phyloP scores from a whole-genome alignment of 805 yeast species.

The Lipomyces oligophaga region DNA sequence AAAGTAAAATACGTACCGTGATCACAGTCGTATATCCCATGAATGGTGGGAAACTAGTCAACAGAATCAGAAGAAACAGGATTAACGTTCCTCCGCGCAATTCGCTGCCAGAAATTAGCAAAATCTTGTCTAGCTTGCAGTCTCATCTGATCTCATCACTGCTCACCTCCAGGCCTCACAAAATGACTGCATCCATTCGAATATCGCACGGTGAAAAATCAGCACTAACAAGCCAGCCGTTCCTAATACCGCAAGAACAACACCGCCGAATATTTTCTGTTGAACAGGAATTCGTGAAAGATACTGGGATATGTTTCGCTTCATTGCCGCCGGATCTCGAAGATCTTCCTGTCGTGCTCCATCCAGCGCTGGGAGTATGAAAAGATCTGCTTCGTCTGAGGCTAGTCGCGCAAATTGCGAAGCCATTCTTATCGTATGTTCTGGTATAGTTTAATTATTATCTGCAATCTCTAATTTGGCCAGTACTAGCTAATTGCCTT shows the following conservation, averaged over 20 bases:
- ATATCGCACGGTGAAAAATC: constrained; percentile 38
- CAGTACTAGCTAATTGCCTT: no score
- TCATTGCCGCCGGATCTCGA: constrained; percentile 8
- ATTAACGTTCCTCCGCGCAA: constrained; percentile 38
- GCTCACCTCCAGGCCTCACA: constrained; percentile 33
- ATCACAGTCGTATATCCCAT: constrained; percentile 65
- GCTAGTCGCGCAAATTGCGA: constrained; percentile 10
- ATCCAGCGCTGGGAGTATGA: constrained; percentile 14
- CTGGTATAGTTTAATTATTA: no score
- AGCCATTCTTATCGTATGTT: constrained; percentile 2
- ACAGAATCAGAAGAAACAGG: constrained; percentile 51
- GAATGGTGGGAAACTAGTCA: constrained; percentile 86
- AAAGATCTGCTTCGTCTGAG: constrained; percentile 25
- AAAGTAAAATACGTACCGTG: constrained; percentile 18
- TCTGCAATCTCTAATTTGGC: no score
- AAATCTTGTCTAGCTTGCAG: not conserved
- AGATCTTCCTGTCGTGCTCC: constrained; percentile 2
- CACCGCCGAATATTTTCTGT: constrained; percentile 19
- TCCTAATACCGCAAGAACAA: constrained; percentile 9
- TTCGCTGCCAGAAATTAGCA: constrained; percentile 17
- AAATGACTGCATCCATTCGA: constrained; percentile 35
- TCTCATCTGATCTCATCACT: not conserved
- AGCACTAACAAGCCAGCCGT: constrained; percentile 30
- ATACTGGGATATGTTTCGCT: constrained; percentile 13
- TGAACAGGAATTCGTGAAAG: constrained; percentile 9